Base-by-base conservation (phyloP, 805 yeast species). In the Ogataea paraovalis region DNA sequence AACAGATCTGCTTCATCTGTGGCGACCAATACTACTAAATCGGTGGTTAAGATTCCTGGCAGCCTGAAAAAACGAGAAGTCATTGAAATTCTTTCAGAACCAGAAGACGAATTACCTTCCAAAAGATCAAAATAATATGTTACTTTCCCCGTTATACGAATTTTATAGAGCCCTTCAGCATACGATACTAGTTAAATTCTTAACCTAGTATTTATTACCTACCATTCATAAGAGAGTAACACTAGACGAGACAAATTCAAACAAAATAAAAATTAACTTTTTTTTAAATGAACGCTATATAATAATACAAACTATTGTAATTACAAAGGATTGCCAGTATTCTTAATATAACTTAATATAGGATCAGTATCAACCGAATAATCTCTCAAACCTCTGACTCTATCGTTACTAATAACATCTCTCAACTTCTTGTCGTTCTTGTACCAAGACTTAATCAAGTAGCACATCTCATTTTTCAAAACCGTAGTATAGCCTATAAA, bases 391-490 rank as follows among this genome's bases (percentile, higher is more conserved):
- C 66, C 65, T 13, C 67, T 63, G 12, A 82, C 70, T 36, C 70
- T 68, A 37, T 76, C 79, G 44, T 64, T 64, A 1, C 79, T 59
- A 38, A 84, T 72, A 14, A 76, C 67, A 48, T 80, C 86, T 57
- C 87, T 72, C 52, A 86, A 67, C 56, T 74, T 78, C 57, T 82
- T 76, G 56, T 86, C 92, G 32, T 73, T 72, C 41, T 73, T 65
- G 63, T 81, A 85, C 94, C 94, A 86, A 21, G 62, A 70, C 57
- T 82, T 73, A 47, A 86, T 79, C 61, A 86, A 70, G 65, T 79
- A 79, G 4, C 72, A 64, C 82, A 85, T 80, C 61, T 85, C 91
- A 47, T 68, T 67, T 47, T 74, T 73, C 20, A 65, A 49, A n/a
- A 55, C 48, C 20, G 50, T 49, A 1, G 55, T 50, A 54, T 79